Percentiles rank a stretch among this genome's conserved stretches.
These are phyloP conservation scores for Stagonosporopsis vannaccii DNA, from an alignment of 2,329 filamentous ascomycete genomes.

Conservation along the genomic window DNA sequence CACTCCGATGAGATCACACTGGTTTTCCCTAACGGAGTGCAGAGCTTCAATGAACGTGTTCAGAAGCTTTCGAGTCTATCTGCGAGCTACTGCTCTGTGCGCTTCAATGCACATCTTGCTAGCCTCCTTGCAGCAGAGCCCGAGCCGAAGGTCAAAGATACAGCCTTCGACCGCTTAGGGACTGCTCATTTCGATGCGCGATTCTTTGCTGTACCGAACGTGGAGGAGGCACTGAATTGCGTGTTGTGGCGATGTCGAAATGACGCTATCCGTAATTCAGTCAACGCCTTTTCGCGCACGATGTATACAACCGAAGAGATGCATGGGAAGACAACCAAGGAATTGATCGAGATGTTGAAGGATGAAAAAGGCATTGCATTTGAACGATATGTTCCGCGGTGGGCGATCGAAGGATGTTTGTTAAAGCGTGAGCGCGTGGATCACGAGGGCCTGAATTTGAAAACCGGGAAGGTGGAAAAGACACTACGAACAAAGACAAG, in stretches of 20 bases:
- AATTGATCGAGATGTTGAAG: conserved; percentile 36
- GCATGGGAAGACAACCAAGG: conserved; percentile 33
- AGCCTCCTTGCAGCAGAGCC: conserved; percentile 20
- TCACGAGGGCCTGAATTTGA: conserved; percentile 39
- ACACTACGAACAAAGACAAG: conserved; percentile 34
- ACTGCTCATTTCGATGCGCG: conserved; percentile 42
- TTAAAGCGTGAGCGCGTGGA: conserved; percentile 41
- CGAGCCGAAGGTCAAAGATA: conserved; percentile 28
- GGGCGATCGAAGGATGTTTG: conserved; percentile 43
- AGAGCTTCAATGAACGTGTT: conserved; percentile 38
- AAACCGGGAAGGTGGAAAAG: conserved; percentile 33
- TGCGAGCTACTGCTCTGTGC: conserved; percentile 38
- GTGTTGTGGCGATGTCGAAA: conserved; percentile 43
- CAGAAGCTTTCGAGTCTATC: conserved; percentile 41
- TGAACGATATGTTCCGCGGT: conserved; percentile 39
- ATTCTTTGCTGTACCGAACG: conserved; percentile 34
- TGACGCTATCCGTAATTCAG: conserved; percentile 41
- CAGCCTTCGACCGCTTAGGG: conserved; percentile 22
- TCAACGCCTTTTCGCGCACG: conserved; percentile 38
- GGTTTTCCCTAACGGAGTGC: conserved; percentile 38
- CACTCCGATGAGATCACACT: conserved; percentile 46
- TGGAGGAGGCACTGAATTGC: conserved; percentile 40
- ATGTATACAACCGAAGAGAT: conserved; percentile 34
- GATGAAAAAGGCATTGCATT: conserved; percentile 32
- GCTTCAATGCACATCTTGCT: conserved; percentile 36